These are phyloP conservation scores for Calycina herbarum DNA, from an alignment of 2,329 filamentous ascomycete species.

Conservation along the genomic window DNA sequence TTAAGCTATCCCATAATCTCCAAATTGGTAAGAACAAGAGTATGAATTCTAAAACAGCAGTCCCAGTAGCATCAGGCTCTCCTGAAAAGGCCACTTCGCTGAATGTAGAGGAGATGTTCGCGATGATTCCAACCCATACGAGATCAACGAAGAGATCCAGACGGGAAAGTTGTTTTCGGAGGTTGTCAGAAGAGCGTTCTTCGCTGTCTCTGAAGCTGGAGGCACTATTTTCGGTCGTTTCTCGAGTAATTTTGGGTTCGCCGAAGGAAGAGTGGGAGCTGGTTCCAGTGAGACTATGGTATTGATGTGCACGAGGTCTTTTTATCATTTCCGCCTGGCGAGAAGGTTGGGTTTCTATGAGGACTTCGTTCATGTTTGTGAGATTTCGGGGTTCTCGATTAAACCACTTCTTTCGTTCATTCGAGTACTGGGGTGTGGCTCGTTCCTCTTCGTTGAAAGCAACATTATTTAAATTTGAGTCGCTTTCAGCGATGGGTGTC, in stretches of 20 bases:
- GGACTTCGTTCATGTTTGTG: background rate
- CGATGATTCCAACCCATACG: constrained; percentile 27
- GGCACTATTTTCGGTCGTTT: background rate
- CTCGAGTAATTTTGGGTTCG: background rate
- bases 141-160: constrained; percentile 24
- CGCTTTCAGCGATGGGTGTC: background rate
- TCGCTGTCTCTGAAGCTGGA: constrained; percentile 2
- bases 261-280: background rate
- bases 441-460: background rate
- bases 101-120: constrained; percentile 23
- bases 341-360: background rate
- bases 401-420: background rate
- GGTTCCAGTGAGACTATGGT: background rate
- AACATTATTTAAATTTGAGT: background rate
- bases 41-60: constrained; percentile 20
- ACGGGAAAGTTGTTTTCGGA: constrained; percentile 15
- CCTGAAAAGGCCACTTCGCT: constrained; percentile 18
- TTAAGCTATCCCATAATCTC: constrained; percentile 23
- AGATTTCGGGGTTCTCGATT: background rate
- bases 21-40: constrained; percentile 26
- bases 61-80: constrained; percentile 12
- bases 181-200: constrained; percentile 15
- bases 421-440: background rate
- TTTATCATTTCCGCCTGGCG: constrained; percentile 5
- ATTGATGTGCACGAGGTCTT: constrained; percentile 12